Percentiles rank a stretch among this genome's conserved stretches.
Conservation (phyloP, 78 protist genomes). For the Polysphondylium violaceum region DNA sequence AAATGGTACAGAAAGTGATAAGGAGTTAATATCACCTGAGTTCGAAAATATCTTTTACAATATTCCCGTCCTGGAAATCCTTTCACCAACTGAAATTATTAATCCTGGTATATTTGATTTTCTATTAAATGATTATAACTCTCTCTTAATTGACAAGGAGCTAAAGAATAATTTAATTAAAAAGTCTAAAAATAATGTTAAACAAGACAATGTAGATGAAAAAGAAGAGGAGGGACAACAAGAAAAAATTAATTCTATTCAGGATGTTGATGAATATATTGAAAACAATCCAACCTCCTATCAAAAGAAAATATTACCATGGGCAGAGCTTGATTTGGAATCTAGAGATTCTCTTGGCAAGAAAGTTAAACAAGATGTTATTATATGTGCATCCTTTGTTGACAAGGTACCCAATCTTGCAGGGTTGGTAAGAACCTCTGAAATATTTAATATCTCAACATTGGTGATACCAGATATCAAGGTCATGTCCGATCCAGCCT, state of each 20-base stretch:
- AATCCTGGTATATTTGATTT: constrained; percentile 49
- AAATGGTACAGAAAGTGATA: background rate
- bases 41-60: constrained; percentile 37
- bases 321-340: constrained; percentile 72
- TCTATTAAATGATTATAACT: background rate
- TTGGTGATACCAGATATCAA: constrained; percentile 53
- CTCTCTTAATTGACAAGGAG: constrained; percentile 1
- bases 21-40: background rate
- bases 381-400: constrained; percentile 80
- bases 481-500: constrained; percentile 29
- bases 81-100: constrained; percentile 27
- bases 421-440: constrained; percentile 83
- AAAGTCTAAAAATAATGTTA: background rate
- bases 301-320: constrained; percentile 86
- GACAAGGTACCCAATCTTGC: constrained; percentile 88
- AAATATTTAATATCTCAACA: constrained; percentile 79
- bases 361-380: constrained; percentile 60
- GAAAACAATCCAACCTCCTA: constrained; percentile 26
- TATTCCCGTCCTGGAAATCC: constrained; percentile 33
- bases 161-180: constrained; percentile 4
- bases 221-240: background rate
- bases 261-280: constrained; percentile 36
- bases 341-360: constrained; percentile 3
- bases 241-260: background rate
- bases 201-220: background rate